These are phyloP conservation scores for Gonapodya prolifera DNA, from an alignment of 192 early-diverging fungal genomes.

Conservation along the genomic window DNA sequence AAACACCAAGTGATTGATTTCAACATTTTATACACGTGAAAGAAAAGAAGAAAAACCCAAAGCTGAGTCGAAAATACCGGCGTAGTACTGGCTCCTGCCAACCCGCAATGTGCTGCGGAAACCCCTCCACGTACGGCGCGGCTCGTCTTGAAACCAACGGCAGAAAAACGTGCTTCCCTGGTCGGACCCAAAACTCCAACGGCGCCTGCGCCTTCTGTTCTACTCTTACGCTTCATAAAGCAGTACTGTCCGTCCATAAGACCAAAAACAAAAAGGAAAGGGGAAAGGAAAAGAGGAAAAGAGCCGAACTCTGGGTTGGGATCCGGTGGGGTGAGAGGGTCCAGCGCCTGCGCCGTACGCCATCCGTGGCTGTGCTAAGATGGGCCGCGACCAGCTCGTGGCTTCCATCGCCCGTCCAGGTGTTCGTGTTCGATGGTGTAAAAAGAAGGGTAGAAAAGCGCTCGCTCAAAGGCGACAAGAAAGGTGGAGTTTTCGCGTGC, in stretches of 20 bases:
- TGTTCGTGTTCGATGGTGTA: not conserved
- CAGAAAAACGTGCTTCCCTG: too few relatives aligned
- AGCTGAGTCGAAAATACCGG: too few relatives aligned
- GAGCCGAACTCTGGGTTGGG: not conserved
- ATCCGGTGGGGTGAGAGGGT: not conserved
- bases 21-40: not conserved
- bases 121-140: too few relatives aligned
- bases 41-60: not conserved
- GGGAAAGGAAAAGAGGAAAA: not conserved
- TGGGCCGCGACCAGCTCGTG: too few relatives aligned
- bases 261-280: not conserved
- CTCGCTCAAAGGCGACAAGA: not conserved
- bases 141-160: too few relatives aligned
- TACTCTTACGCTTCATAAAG: too few relatives aligned
- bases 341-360: not conserved
- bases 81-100: too few relatives aligned
- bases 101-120: too few relatives aligned
- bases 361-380: too few relatives aligned
- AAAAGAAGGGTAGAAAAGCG: not conserved
- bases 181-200: not conserved
- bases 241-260: not conserved
- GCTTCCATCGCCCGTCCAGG: not conserved
- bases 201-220: not conserved
- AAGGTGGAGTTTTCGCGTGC: not conserved
- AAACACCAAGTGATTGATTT: too few relatives aligned